These are phyloP conservation scores for Cordyceps javanica DNA, from an alignment of 2,329 filamentous ascomycete genomes.

Conservation along the genomic window DNA sequence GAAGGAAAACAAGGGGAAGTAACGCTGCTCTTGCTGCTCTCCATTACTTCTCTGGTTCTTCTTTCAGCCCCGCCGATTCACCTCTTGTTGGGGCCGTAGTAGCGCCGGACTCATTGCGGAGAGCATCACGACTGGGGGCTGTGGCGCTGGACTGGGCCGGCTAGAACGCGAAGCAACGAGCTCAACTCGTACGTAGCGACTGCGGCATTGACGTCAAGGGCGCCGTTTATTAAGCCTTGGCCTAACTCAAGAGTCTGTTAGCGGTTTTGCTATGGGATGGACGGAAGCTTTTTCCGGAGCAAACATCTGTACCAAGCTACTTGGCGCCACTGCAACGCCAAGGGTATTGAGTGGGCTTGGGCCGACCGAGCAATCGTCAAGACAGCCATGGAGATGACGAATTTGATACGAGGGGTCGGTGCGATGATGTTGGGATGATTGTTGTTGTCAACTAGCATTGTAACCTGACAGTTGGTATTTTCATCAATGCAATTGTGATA, in stretches of 20 bases:
- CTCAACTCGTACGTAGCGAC: not conserved
- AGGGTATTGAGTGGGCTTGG: not conserved
- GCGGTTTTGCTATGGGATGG: not conserved
- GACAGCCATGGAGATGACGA: not conserved
- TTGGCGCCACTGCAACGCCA: not conserved
- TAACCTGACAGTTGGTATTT: not conserved
- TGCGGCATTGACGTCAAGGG: constrained; percentile 6
- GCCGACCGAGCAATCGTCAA: too few relatives aligned
- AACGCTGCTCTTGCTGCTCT: not conserved
- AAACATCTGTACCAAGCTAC: not conserved
- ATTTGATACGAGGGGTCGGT: too few relatives aligned
- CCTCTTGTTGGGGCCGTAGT: constrained; percentile 10
- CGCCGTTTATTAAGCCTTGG: not conserved
- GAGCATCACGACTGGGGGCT: not conserved
- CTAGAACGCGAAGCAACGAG: not conserved
- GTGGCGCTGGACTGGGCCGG: not conserved
- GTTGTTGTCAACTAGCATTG: not conserved
- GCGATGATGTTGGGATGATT: too few relatives aligned
- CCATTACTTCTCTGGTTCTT: constrained; percentile 4
- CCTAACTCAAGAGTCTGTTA: not conserved
- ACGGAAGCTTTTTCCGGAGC: not conserved
- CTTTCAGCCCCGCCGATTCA: constrained; percentile 6
- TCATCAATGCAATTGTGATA: not conserved
- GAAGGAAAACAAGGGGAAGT: too few relatives aligned
- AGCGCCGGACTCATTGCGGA: constrained; percentile 8